A percentile compares a stretch with the other conserved stretches of the same genome.
Conservation (phyloP, 306 rosid species). For the Luffa acutangula region DNA sequence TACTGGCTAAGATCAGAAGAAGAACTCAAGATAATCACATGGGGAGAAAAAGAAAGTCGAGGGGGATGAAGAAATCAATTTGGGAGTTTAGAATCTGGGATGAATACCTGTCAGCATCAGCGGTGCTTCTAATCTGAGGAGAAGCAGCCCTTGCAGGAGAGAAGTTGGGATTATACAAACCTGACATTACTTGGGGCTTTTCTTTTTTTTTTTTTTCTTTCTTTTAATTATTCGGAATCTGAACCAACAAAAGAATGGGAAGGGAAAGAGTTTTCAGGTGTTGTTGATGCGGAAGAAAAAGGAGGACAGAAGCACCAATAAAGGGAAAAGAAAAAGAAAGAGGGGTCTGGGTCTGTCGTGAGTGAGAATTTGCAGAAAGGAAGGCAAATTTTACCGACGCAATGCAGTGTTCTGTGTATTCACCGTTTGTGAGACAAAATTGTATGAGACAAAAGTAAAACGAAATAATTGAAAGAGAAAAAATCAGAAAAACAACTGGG, state of each 20-base stretch:
- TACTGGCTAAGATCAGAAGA: slow-evolving; percentile 51
- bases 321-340: slow-evolving; percentile 16
- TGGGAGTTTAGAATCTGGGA: not conserved
- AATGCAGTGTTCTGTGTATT: not conserved
- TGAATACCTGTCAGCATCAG: slow-evolving; percentile 72
- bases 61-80: not conserved
- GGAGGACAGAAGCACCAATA: slow-evolving; percentile 44
- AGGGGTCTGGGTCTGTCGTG: not conserved
- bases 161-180: slow-evolving; percentile 91
- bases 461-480: not conserved
- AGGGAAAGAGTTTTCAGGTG: slow-evolving; percentile 41
- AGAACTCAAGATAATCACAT: not conserved
- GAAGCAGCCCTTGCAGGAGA: slow-evolving; percentile 97
- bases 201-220: not conserved
- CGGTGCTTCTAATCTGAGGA: slow-evolving; percentile 76
- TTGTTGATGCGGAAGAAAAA: slow-evolving; percentile 43
- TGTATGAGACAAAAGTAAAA: slow-evolving; percentile 9
- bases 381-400: not conserved
- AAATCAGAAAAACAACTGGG: not conserved
- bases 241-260: slow-evolving; percentile 29
- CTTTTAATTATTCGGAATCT: slow-evolving; percentile 26
- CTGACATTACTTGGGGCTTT: slow-evolving; percentile 51
- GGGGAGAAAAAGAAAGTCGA: not conserved
- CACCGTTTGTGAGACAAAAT: slow-evolving; percentile 7
- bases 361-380: slow-evolving; percentile 2